Evolutionary conservation across 257 asterid genomes (phyloP), one percentile per base, ranked within the genome.

Genomic region (Petunia secreta): DNA sequence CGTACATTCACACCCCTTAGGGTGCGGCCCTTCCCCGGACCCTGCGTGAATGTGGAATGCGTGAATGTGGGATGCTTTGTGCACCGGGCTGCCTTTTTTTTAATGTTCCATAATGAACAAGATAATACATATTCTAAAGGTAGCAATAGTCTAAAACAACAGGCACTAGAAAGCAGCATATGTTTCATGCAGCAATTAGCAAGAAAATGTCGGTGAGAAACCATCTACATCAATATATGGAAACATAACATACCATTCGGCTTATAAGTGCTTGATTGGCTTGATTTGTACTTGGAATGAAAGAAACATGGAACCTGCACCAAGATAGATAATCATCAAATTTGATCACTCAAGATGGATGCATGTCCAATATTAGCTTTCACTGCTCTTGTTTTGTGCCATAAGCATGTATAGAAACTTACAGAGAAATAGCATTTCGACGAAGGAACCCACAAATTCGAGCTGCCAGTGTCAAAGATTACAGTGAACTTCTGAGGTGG

Each of bases 401-500:
- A 55, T 44, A 39, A 57, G 38, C 54, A 60, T 79, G 52, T 59
- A 36, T 5, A 79, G 34, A 78, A 57, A 75, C 97, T 90, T 88
- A 95, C 98, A 82, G 99, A 95, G 79, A 95, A 92, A 80, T 91
- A 91, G 82, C 99, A 95, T 85, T 95, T 93, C 1, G 97, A 62
- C n/a, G 99, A 95, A 5, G 99, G 99, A 77, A 95, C 97, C 99
- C 99, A 95, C 82, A 95, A 84, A 86, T 95, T 95, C 57, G 99
- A 88, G 92, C 99, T 95, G 69, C 99, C 99, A 0, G 99, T 95
- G 82, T 95, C 99, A 36, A 95, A 95, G 78, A 95, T 95, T 65
- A 95, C 98, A 58, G 98, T 95, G 54, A 95, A 93, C 46, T 95
- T 95, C 88, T 95, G 98, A 1, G 96, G 92, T 10, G 99, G 99